Percentiles rank a stretch among this genome's conserved stretches.
Evolutionary conservation across 2,329 filamentous ascomycete species (phyloP).

Genomic region (Aureobasidium uvarum): DNA sequence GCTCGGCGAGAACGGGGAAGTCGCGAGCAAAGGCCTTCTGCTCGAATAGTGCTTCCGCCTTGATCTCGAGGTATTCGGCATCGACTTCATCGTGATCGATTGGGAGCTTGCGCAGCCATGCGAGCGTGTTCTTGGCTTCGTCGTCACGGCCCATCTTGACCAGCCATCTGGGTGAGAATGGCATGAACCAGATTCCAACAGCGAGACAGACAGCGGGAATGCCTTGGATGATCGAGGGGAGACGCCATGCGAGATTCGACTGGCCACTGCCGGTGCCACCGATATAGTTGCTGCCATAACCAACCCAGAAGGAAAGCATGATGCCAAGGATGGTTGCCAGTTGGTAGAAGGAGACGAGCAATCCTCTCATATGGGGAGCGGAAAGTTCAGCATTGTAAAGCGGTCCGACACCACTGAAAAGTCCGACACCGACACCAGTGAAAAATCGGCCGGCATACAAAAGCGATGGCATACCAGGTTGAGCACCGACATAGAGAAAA

Average conservation of each 20-base stretch:
- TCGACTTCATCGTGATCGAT: slow-evolving; percentile 66
- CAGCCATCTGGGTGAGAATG: slow-evolving; percentile 74
- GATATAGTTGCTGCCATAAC: slow-evolving; percentile 43
- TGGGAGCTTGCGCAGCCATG: slow-evolving; percentile 61
- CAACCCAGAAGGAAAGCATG: slow-evolving; percentile 52
- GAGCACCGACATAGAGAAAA: slow-evolving; percentile 29
- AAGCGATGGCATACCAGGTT: background rate
- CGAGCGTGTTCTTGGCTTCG: slow-evolving; percentile 63
- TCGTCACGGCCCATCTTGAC: slow-evolving; percentile 66
- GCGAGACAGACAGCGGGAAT: slow-evolving; percentile 64
- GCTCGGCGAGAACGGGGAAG: slow-evolving; percentile 58
- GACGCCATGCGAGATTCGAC: slow-evolving; percentile 59
- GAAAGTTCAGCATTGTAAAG: slow-evolving; percentile 51
- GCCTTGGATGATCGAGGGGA: slow-evolving; percentile 70
- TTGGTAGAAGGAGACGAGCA: slow-evolving; percentile 64
- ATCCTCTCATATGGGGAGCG: slow-evolving; percentile 65
- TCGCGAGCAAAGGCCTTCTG: slow-evolving; percentile 63
- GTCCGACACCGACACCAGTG: slow-evolving; percentile 19
- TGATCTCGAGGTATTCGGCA: slow-evolving; percentile 79
- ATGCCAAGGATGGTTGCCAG: slow-evolving; percentile 59
- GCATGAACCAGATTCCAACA: slow-evolving; percentile 74
- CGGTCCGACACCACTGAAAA: slow-evolving; percentile 54
- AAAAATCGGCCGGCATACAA: slow-evolving; percentile 17
- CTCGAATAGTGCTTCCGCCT: slow-evolving; percentile 74
- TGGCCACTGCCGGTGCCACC: slow-evolving; percentile 58